Evolutionary conservation across 2,329 filamentous ascomycete species (phyloP).

Genomic region (Fusarium sp.): DNA sequence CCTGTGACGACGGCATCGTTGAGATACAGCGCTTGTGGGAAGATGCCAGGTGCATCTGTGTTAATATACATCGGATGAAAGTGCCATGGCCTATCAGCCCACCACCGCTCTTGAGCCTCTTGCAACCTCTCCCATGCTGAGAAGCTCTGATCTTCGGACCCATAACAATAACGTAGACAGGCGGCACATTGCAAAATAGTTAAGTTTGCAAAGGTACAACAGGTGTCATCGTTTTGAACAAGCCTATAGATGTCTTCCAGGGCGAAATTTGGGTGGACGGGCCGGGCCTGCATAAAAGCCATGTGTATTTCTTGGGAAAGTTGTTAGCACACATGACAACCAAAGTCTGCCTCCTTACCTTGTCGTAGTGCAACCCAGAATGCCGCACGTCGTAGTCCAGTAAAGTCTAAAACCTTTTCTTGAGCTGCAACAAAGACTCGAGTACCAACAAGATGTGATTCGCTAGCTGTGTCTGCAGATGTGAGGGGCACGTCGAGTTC

Average conservation of each 20-base stretch:
- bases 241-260: slow-evolving; percentile 34
- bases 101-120: slow-evolving; percentile 41
- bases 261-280: slow-evolving; percentile 42
- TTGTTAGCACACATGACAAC: not conserved
- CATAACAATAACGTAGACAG: slow-evolving; percentile 44
- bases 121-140: slow-evolving; percentile 33
- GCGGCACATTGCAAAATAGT: slow-evolving; percentile 42
- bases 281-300: slow-evolving; percentile 43
- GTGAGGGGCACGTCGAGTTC: slow-evolving; percentile 39
- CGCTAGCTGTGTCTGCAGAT: slow-evolving; percentile 17
- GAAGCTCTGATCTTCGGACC: slow-evolving; percentile 39
- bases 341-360: not conserved
- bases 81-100: slow-evolving; percentile 42
- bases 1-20: slow-evolving; percentile 44
- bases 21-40: slow-evolving; percentile 40
- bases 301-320: slow-evolving; percentile 43
- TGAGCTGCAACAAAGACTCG: slow-evolving; percentile 44
- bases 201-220: slow-evolving; percentile 41
- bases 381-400: slow-evolving; percentile 40
- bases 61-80: slow-evolving; percentile 42
- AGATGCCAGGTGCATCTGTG: slow-evolving; percentile 1
- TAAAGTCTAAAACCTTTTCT: slow-evolving; percentile 41
- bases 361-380: slow-evolving; percentile 42
- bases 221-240: slow-evolving; percentile 36
- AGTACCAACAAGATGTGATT: slow-evolving; percentile 44